Conservation (phyloP, 768 basidiomycete species). For the Lentinula aciculospora region DNA sequence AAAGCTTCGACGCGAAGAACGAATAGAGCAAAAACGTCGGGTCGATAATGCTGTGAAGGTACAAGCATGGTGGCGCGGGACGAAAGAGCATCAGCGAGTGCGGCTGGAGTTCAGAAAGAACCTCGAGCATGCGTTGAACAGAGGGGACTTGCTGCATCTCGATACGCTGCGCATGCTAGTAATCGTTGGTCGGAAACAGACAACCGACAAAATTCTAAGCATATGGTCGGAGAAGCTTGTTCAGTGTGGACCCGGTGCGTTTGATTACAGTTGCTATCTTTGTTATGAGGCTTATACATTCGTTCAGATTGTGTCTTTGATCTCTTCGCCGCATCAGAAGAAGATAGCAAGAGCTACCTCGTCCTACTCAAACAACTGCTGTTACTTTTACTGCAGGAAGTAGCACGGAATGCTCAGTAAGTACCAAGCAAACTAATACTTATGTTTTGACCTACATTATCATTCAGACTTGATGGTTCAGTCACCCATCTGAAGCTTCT, state of each 20-base stretch:
- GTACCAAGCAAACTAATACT: background rate
- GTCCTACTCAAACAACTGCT: constrained; percentile 2
- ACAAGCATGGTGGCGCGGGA: constrained; percentile 69
- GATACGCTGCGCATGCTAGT: constrained; percentile 61
- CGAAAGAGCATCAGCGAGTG: constrained; percentile 31
- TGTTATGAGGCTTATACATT: background rate
- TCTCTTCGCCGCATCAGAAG: background rate
- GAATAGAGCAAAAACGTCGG: constrained; percentile 47
- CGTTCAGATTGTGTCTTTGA: background rate
- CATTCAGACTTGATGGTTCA: constrained; percentile 41
- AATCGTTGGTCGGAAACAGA: constrained; percentile 41
- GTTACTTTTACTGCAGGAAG: background rate
- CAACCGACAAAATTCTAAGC: constrained; percentile 19
- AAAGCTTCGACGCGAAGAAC: constrained; percentile 52
- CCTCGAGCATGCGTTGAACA: constrained; percentile 45
- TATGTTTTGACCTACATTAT: background rate
- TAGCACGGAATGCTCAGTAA: constrained; percentile 18
- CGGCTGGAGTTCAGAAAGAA: constrained; percentile 37
- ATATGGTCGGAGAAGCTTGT: constrained; percentile 22
- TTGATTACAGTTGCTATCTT: background rate
- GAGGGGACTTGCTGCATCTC: constrained; percentile 26
- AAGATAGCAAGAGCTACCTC: background rate
- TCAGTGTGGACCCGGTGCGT: background rate
- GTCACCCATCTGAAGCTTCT: constrained; percentile 46
- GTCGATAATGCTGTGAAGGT: constrained; percentile 56